Base-by-base conservation (phyloP, 108 stramenopile genomes). In the Mediolabrus comicus region DNA sequence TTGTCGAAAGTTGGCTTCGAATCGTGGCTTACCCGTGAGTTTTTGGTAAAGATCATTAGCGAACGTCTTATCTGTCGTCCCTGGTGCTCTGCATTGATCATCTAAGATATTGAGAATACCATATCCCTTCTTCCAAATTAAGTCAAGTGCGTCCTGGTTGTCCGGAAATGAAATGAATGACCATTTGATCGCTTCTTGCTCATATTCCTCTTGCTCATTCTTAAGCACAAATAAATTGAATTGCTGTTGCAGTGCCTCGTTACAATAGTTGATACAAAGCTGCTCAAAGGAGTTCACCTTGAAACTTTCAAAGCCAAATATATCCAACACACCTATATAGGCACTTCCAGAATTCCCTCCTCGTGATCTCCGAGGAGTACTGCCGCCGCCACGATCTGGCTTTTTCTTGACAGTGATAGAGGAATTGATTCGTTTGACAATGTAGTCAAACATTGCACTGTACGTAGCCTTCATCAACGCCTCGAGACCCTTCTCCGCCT, bases 281-380 rank as follows among this genome's bases (percentile, higher is more conserved):
- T 95, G 94, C 80, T 95, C 92, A 58, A 93, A 90, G 2, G 72
- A 72, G 65, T 97, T 95, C 26, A 72, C 80, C 60, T 86, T 78
- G 83, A 98, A 96, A 52, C 80, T 87, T 77, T 99, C 97, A 66
- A 99, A 99, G 10, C 98, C 98, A 85, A 98, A 99, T 53, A 99
- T 99, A 77, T 99, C 98, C 28, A 99, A 75, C 12, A 99, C 87
- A 65, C 97, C 97, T 68, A 98, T 95, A 31, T 82, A 56, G 13
- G 91, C 88, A 27, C 62, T 62, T 24, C 73, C 56, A 1, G 32
- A 43, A 68, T 46, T 30, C 25, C 59, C 38, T 33, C 43, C 16
- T 59, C 61, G 41, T 59, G 59, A 32, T 41, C 53, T 62, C 17
- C n/a, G n/a, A n/a, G n/a, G n/a, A n/a, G n/a, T n/a, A n/a, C 41